These are phyloP conservation scores for Monosporascus sp. DNA, from an alignment of 2,329 filamentous ascomycete species.

Conservation along the genomic window DNA sequence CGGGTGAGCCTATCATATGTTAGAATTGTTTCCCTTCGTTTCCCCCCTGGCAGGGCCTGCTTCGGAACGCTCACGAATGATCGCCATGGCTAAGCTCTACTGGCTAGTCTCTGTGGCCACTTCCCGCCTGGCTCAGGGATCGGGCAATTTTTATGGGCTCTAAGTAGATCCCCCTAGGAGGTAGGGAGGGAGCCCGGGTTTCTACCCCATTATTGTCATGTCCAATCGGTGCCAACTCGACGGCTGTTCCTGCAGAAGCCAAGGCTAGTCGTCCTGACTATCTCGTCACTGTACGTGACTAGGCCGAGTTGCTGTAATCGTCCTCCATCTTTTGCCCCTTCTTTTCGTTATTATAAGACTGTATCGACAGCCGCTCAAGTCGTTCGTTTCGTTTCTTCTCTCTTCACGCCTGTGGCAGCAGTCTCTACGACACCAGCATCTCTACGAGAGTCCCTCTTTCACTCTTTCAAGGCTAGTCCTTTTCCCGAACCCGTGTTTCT, in stretches of 20 bases:
- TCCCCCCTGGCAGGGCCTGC: constrained; percentile 14
- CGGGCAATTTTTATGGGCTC: constrained; percentile 15
- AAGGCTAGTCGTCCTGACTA: constrained; percentile 18
- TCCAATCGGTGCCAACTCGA: constrained; percentile 28
- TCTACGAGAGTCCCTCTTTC: constrained; percentile 28
- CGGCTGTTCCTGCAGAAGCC: constrained; percentile 30
- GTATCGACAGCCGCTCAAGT: constrained; percentile 22
- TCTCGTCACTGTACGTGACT: constrained; percentile 19
- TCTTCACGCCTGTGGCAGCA: constrained; percentile 24
- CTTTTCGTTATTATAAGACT: constrained; percentile 21
- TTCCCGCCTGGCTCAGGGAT: constrained; percentile 10
- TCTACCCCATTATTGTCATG: constrained; percentile 25
- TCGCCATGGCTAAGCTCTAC: constrained; percentile 29
- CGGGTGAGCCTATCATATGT: constrained; percentile 24
- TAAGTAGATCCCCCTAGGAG: constrained; percentile 15
- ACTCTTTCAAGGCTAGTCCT: constrained; percentile 33
- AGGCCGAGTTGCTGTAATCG: constrained; percentile 5
- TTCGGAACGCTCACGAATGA: constrained; percentile 31
- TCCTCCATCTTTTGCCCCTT: constrained; percentile 17
- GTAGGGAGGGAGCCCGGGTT: constrained; percentile 18
- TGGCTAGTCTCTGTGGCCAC: constrained; percentile 28
- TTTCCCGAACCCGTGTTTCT: constrained; percentile 18
- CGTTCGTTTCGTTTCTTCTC: constrained; percentile 31
- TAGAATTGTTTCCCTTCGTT: constrained; percentile 8
- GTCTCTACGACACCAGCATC: constrained; percentile 19